Percentiles rank a stretch among this genome's conserved stretches.
Conservation (phyloP, 2,329 filamentous ascomycete genomes). For the Ophiostoma montium region DNA sequence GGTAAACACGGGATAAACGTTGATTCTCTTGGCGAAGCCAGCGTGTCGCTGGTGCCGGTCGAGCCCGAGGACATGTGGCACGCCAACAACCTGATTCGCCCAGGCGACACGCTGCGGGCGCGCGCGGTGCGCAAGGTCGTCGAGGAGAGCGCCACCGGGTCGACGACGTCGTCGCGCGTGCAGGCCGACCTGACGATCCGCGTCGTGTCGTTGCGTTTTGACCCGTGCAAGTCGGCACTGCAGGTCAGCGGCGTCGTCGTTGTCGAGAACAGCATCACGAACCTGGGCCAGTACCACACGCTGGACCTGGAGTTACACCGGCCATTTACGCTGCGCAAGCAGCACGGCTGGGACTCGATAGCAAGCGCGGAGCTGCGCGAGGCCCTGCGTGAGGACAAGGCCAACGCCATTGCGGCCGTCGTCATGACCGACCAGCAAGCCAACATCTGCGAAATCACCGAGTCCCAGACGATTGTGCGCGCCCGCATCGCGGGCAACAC, state of each 20-base stretch:
- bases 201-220: conserved; percentile 44
- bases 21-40: background rate
- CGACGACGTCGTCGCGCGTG: conserved; percentile 34
- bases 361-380: conserved; percentile 56
- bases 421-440: conserved; percentile 85
- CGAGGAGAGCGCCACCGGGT: conserved; percentile 30
- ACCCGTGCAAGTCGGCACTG: conserved; percentile 38
- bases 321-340: conserved; percentile 79
- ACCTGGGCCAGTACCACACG: conserved; percentile 43
- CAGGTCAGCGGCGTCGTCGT: conserved; percentile 41
- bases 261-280: conserved; percentile 37
- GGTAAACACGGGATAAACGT: background rate
- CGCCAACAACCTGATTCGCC: conserved; percentile 44
- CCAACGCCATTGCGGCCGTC: conserved; percentile 74
- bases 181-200: conserved; percentile 43
- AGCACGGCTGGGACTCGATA: conserved; percentile 78
- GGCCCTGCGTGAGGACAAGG: conserved; percentile 54
- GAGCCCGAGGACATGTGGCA: conserved; percentile 29
- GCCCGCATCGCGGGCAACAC: conserved; percentile 49
- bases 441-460: conserved; percentile 70
- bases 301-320: conserved; percentile 75
- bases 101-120: conserved; percentile 38
- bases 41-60: background rate
- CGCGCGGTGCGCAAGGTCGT: conserved; percentile 43
- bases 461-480: conserved; percentile 63